Conservation (phyloP, 768 basidiomycete species). For the Hemileccinum rubropunctum region DNA sequence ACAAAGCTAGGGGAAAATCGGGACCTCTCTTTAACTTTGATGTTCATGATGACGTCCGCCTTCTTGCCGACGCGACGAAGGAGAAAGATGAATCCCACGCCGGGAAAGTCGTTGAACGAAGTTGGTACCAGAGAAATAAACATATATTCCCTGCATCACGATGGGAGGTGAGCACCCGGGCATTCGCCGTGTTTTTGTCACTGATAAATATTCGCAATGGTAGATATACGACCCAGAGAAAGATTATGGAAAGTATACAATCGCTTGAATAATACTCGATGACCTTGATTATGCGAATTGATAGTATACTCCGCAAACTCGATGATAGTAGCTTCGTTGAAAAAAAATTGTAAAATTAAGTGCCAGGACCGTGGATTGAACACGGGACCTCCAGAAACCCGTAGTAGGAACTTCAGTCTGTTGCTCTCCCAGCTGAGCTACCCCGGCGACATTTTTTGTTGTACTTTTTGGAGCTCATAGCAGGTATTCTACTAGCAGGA, state of each 20-base stretch:
- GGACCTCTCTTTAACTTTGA: slow-evolving; percentile 98
- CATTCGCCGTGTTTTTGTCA: not conserved
- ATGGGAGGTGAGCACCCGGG: slow-evolving; percentile 81
- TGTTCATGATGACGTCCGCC: slow-evolving; percentile 96
- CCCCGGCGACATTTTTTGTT: slow-evolving; percentile 38
- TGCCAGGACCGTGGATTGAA: slow-evolving; percentile 80
- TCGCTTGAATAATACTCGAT: slow-evolving; percentile 38
- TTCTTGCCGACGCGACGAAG: slow-evolving; percentile 89
- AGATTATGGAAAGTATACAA: slow-evolving; percentile 90
- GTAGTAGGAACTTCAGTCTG: slow-evolving; percentile 59
- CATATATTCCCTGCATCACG: slow-evolving; percentile 96
- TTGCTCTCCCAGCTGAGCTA: slow-evolving; percentile 78
- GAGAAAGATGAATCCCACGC: slow-evolving; percentile 99
- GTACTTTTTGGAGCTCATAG: not conserved
- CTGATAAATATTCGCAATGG: not conserved
- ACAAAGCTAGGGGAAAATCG: slow-evolving; percentile 97
- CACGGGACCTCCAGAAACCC: slow-evolving; percentile 72
- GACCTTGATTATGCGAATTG: too few species aligned
- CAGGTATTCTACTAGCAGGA: too few species aligned
- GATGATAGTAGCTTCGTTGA: not conserved
- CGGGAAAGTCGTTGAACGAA: slow-evolving; percentile 95
- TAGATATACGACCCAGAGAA: slow-evolving; percentile 94
- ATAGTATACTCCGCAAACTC: too few species aligned
- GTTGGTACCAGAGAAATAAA: slow-evolving; percentile 94
- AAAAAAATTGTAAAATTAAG: slow-evolving; percentile 7